Percentiles rank a stretch among this genome's conserved stretches.
Evolutionary conservation across 352 stramenopile genomes (phyloP).

Genomic region (Halophytophthora polymorphica): DNA sequence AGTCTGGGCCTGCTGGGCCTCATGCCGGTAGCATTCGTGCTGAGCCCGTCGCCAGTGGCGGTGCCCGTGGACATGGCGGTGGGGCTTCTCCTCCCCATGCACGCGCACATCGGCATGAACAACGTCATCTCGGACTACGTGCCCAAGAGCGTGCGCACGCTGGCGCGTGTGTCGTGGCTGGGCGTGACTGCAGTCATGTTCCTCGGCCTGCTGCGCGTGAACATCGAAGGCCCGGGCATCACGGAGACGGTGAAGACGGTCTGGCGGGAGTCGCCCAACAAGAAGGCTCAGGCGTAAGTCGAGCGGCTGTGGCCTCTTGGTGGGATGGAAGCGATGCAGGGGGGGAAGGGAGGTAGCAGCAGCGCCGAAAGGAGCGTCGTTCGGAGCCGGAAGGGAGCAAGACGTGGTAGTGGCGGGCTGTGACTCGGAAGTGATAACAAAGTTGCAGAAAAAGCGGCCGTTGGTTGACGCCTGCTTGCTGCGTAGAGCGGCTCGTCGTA

Average conservation of each 20-base stretch:
- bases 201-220: conserved; percentile 80
- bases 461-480: no score
- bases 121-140: conserved; percentile 94
- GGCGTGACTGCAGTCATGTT: conserved; percentile 78
- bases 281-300: conserved; percentile 40
- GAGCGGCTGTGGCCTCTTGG: not conserved
- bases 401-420: no score
- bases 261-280: conserved; percentile 76
- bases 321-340: no score
- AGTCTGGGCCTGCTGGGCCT: conserved; percentile 51
- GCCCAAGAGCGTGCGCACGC: conserved; percentile 67
- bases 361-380: no score
- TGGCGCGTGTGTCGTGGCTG: conserved; percentile 64
- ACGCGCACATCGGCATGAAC: conserved; percentile 94
- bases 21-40: conserved; percentile 65
- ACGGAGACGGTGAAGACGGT: conserved; percentile 87
- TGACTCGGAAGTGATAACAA: no score
- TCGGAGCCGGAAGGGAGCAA: no score
- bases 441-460: not conserved
- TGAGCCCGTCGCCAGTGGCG: conserved; percentile 70
- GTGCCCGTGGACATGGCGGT: conserved; percentile 80
- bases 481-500: no score
- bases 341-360: no score
- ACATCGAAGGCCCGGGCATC: conserved; percentile 78
- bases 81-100: conserved; percentile 80